Base-by-base conservation (phyloP, 805 yeast species). In the Kodamaea laetipori region DNA sequence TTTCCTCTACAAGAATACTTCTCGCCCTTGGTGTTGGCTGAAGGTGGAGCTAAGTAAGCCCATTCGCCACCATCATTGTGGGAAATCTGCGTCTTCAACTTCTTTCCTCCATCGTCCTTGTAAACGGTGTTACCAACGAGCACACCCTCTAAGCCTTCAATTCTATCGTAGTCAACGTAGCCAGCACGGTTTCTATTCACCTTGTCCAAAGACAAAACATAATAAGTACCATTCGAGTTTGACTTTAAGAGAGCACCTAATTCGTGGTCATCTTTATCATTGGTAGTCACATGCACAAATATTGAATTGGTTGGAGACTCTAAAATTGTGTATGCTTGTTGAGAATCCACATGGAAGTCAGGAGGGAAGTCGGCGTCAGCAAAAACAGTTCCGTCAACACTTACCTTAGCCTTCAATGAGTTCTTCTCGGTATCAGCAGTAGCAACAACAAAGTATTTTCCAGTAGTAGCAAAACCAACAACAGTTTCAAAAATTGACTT, bases 41-140 rank as follows among this genome's bases (percentile, higher is more conserved):
- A 46, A 4, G 97, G 97, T 4, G 97, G 92, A 1, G 62, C 57
- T 13, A 94, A 53, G 46, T 69, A 80, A 4, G 72, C 62, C 97
- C 98, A 92, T 48, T 84, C 82, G 3, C 92, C 87, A 44, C 97
- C 99, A 62, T 94, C 97, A 61, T 89, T 89, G 57, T 83, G 88
- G 0, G 97, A 80, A 43, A 90, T 86, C 61, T 71, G 74, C 0
- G 97, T 77, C 59, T 81, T 81, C 46, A 92, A 61, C 50, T 71
- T 62, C 61, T 90, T 90, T 6, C 60, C 51, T 0, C 48, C 56
- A 4, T 70, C 66, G 6, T 75, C 76, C 1, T 67, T 63, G 6
- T 64, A 48, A 3, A 90, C 96, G 4, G 77, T 67, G 61, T 92
- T 92, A 15, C 85, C 77, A 6, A 90, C 51, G 1, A 88, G 74